Evolutionary conservation across 2,329 filamentous ascomycete species (phyloP), one percentile per base, ranked within the genome.

Genomic region (Aspergillus puulaauensis): DNA sequence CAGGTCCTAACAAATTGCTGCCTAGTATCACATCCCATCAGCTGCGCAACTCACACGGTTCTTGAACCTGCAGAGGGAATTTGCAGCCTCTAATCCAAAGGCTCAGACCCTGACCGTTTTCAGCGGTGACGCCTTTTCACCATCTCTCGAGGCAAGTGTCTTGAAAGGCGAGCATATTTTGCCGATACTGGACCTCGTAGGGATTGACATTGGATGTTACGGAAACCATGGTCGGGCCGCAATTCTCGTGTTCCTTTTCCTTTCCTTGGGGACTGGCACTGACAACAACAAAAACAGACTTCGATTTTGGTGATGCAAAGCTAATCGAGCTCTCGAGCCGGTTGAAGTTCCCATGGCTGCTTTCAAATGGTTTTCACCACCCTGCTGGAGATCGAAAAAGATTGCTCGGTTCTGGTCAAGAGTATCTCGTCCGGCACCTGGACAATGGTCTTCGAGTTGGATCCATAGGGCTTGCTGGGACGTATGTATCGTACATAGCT

Each of bases 211-310:
- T 12, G 62, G 53, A 15, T 61, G 60, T 41, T 63, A 63, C 35
- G 62, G 62, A 6, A 63, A 64, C 37, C 62, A 64, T 56, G 62
- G 61, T 62, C 40, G n/a, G 55, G 35, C n/a, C n/a, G n/a, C n/a
- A n/a, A n/a, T n/a, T n/a, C 35, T 31, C 27, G 9, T 31, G 27
- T 41, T 33, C 23, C 23, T 37, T 11, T 17, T 31, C 15, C 11
- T 21, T 37, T 27, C 15, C 6, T 21, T 37, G 17, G 44, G 14
- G 35, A 37, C 35, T 48, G 31, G 2, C n/a, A 19, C 48, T 51
- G 24, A 52, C 35, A 37, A n/a, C 15, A 7, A 21, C 11, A 15
- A 23, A 3, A 23, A 27, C 11, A 60, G 58, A 60, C 43, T 60
- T 60, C 3, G 60, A 63, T 31, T 64, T 63, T 44, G 61, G 58